These are phyloP conservation scores for Sodiomyces alkalinus DNA, from an alignment of 2,329 filamentous ascomycete species.

Conservation along the genomic window DNA sequence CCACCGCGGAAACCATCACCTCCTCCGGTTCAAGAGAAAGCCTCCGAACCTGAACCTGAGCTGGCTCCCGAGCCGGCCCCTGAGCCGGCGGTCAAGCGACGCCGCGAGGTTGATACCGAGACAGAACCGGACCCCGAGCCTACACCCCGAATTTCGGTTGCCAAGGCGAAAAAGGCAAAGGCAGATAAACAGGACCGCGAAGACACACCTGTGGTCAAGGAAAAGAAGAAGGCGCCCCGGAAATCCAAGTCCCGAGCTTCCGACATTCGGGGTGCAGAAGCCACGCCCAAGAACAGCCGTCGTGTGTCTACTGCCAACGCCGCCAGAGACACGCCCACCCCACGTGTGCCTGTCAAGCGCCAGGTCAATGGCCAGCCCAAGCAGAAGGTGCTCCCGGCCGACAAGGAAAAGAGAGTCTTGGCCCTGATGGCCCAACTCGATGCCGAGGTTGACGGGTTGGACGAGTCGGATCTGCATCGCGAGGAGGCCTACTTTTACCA, in stretches of 20 bases:
- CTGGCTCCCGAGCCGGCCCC: slow-evolving; percentile 10
- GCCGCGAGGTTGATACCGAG: slow-evolving; percentile 11
- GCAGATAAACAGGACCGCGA: no score
- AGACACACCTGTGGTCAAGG: slow-evolving; percentile 7
- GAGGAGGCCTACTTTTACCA: slow-evolving; percentile 35
- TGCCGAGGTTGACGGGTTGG: slow-evolving; percentile 27
- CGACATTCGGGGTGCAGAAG: slow-evolving; percentile 32
- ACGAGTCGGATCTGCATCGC: slow-evolving; percentile 26
- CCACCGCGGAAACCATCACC: slow-evolving; percentile 13
- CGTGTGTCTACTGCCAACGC: slow-evolving; percentile 32
- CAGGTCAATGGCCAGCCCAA: slow-evolving; percentile 44
- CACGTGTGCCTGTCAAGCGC: slow-evolving; percentile 38
- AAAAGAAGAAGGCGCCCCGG: slow-evolving; percentile 15
- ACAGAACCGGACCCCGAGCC: slow-evolving; percentile 5
- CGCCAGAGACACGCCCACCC: slow-evolving; percentile 22
- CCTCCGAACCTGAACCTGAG: slow-evolving; percentile 6
- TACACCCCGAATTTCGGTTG: slow-evolving; percentile 1
- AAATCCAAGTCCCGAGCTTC: slow-evolving; percentile 36
- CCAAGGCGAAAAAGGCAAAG: slow-evolving; percentile 6
- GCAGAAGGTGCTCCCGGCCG: slow-evolving; percentile 32
- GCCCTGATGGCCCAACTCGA: slow-evolving; percentile 33
- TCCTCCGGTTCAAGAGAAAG: slow-evolving; percentile 12
- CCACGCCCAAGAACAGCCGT: slow-evolving; percentile 30
- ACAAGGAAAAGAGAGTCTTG: slow-evolving; percentile 56
- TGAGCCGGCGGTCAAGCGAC: slow-evolving; percentile 17